Percentiles rank a stretch among this genome's conserved stretches.
These are phyloP conservation scores for Linnemannia exigua DNA, from an alignment of 192 early-diverging fungal genomes.

Conservation along the genomic window DNA sequence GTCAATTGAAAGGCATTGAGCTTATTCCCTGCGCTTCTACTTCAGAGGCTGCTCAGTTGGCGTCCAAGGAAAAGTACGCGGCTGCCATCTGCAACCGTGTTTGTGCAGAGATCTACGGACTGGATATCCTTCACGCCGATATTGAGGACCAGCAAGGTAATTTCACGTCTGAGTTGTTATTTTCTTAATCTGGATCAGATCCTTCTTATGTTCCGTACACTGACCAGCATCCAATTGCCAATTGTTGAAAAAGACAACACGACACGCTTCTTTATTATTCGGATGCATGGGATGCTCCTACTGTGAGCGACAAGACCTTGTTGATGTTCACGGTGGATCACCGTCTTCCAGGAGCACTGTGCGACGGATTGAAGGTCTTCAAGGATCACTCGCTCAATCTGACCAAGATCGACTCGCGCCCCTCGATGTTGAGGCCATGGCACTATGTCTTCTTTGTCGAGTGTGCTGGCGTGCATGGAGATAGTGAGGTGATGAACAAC, in stretches of 20 bases:
- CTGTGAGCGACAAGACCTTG: constrained; percentile 82
- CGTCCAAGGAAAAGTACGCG: constrained; percentile 78
- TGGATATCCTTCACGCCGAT: constrained; percentile 81
- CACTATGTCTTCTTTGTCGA: constrained; percentile 98
- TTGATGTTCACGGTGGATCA: constrained; percentile 95
- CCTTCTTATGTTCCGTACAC: neutral
- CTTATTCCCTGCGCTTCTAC: constrained; percentile 86
- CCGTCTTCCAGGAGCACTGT: constrained; percentile 87
- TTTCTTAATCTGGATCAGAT: neutral
- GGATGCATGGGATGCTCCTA: constrained; percentile 73
- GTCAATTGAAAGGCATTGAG: constrained; percentile 79
- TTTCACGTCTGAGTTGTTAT: neutral
- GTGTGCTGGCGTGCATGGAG: constrained; percentile 81
- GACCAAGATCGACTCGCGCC: constrained; percentile 93
- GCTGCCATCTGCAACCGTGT: constrained; percentile 88
- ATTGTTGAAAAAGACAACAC: constrained; percentile 76
- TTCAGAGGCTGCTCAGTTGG: constrained; percentile 89
- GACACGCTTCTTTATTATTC: constrained; percentile 95
- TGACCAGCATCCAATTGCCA: neutral
- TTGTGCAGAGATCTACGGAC: constrained; percentile 83
- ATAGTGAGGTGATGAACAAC: constrained; percentile 72
- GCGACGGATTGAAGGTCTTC: constrained; percentile 87
- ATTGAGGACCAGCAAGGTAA: constrained; percentile 84
- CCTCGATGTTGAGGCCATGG: constrained; percentile 84
- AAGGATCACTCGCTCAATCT: constrained; percentile 86